Evolutionary conservation across 768 basidiomycete species (phyloP).

Genomic region (Sporobolomyces phaffii): DNA sequence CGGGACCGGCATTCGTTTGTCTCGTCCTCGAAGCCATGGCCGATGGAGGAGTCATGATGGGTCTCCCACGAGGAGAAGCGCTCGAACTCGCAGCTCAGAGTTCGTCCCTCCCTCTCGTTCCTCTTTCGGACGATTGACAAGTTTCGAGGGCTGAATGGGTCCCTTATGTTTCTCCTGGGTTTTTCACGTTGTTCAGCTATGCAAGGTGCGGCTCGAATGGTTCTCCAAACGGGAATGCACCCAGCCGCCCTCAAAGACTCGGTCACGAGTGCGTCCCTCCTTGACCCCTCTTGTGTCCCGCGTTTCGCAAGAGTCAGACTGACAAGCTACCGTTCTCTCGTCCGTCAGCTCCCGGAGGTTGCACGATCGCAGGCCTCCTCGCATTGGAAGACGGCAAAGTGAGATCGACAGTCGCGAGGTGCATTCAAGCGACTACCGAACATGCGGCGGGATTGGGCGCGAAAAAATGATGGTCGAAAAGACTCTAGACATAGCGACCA

Average conservation of each 20-base stretch:
- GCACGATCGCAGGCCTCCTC: constrained; percentile 94
- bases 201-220: constrained; percentile 95
- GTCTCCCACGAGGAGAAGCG: constrained; percentile 84
- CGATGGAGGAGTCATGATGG: constrained; percentile 99
- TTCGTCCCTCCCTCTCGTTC: constrained; percentile 48
- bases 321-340: not conserved
- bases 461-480: no score
- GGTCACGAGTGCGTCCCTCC: constrained; percentile 70
- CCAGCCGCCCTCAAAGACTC: constrained; percentile 96
- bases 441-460: constrained; percentile 72
- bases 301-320: not conserved
- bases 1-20: constrained; percentile 93
- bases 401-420: constrained; percentile 86
- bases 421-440: constrained; percentile 88
- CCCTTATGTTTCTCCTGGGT: no score
- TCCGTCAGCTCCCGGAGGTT: constrained; percentile 84
- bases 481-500: no score
- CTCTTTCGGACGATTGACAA: not conserved
- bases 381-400: constrained; percentile 90
- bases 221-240: constrained; percentile 76
- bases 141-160: no score
- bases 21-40: constrained; percentile 97
- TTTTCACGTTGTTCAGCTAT: constrained; percentile 68
- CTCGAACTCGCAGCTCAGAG: constrained; percentile 93
- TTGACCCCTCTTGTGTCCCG: constrained; percentile 28